Evolutionary conservation across 176 grass and related monocot species (phyloP).

Genomic region (Eleusine indica): DNA sequence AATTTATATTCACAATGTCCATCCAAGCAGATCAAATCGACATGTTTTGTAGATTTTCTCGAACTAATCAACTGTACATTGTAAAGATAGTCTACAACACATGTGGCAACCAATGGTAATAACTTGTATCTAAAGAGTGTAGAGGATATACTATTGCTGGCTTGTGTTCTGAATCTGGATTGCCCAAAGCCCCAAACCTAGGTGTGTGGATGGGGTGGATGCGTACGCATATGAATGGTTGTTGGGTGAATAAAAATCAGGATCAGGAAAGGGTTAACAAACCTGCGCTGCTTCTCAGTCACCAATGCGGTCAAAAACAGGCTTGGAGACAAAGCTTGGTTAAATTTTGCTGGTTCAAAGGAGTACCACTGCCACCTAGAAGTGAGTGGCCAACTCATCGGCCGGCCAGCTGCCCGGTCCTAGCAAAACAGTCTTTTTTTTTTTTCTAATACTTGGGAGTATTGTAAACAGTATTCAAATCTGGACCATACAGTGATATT

Average conservation of each 20-base stretch:
- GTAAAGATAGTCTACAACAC: conserved; percentile 44
- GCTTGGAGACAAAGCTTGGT: conserved; percentile 61
- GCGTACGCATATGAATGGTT: conserved; percentile 8
- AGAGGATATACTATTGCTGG: conserved; percentile 43
- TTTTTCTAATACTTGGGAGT: neutral
- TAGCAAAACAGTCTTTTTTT: conserved; percentile 18
- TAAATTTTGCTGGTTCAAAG: conserved; percentile 64
- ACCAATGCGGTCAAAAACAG: conserved; percentile 76
- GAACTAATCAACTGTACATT: conserved; percentile 42
- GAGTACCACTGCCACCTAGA: conserved; percentile 42
- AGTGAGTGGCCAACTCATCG: conserved; percentile 54
- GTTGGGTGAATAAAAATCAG: conserved; percentile 44
- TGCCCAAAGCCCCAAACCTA: conserved; percentile 30
- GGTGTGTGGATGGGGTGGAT: neutral
- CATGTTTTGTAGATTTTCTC: conserved; percentile 32
- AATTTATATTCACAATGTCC: conserved; percentile 12
- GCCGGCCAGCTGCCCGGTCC: conserved; percentile 40
- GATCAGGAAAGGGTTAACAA: conserved; percentile 43
- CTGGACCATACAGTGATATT: neutral
- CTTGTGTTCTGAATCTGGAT: conserved; percentile 42
- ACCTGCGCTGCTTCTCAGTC: conserved; percentile 49
- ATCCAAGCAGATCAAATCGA: conserved; percentile 33
- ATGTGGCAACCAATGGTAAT: conserved; percentile 30
- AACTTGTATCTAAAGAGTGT: conserved; percentile 26
- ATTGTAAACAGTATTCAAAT: neutral